These are phyloP conservation scores for Vicia faba DNA, from an alignment of 306 rosid species.

Conservation along the genomic window DNA sequence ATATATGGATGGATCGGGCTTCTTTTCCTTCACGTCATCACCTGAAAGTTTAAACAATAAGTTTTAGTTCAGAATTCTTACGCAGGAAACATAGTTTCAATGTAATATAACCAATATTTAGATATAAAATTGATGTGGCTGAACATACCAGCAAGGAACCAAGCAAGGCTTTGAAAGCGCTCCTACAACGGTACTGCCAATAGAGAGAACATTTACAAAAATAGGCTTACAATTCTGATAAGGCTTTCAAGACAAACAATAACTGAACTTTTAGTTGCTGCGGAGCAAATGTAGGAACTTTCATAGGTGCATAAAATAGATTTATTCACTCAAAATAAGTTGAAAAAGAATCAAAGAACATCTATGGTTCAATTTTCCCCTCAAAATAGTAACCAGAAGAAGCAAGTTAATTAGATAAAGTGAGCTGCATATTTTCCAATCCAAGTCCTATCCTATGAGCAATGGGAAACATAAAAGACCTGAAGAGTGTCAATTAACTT, in stretches of 20 bases:
- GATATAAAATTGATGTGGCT: constrained; percentile 18
- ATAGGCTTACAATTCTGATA: constrained; percentile 68
- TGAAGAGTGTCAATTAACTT: constrained; percentile 79
- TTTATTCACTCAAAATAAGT: too few relatives aligned
- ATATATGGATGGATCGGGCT: constrained; percentile 94
- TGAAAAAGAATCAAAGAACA: constrained; percentile 31
- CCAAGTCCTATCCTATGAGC: too few relatives aligned
- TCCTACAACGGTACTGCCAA: constrained; percentile 54
- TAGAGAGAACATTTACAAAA: constrained; percentile 17
- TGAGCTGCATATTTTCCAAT: too few relatives aligned
- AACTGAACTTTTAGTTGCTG: constrained; percentile 97
- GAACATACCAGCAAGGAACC: constrained; percentile 92
- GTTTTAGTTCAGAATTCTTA: constrained; percentile 19
- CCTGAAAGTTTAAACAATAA: constrained; percentile 51
- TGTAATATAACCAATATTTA: constrained; percentile 6
- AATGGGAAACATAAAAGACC: constrained; percentile 42
- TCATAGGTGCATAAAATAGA: too few relatives aligned
- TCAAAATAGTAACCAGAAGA: too few relatives aligned
- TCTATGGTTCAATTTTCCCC: too few relatives aligned
- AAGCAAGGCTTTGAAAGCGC: constrained; percentile 91
- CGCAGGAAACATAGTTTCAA: constrained; percentile 11
- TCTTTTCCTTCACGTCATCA: constrained; percentile 95
- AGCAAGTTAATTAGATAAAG: background rate
- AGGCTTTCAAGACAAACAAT: constrained; percentile 86
- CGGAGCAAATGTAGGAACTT: too few relatives aligned